phyloP scores from a whole-genome alignment of 1,284 basidiomycete species.

The Afroboletus lepidellus region DNA sequence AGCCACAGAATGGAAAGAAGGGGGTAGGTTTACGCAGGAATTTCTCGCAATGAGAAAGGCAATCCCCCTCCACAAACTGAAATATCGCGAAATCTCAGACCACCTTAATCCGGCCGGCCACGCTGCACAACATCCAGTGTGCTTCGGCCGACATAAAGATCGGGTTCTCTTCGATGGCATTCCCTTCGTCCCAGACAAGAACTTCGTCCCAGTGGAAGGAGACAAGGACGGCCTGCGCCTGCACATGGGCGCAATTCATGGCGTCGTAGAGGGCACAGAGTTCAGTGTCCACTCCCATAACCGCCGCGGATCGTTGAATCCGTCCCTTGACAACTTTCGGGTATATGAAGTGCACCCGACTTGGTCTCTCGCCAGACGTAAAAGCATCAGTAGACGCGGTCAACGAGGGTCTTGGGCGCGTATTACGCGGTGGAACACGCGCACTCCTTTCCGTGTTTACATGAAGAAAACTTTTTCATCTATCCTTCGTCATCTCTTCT shows the following conservation, averaged over 20 bases:
- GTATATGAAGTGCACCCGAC: constrained; percentile 54
- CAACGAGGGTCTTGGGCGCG: constrained; percentile 52
- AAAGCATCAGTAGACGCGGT: constrained; percentile 34
- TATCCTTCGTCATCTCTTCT: constrained; percentile 39
- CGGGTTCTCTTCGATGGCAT: constrained; percentile 55
- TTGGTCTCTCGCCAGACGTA: constrained; percentile 52
- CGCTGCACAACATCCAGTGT: constrained; percentile 47
- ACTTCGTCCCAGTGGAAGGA: constrained; percentile 44
- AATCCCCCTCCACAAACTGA: constrained; percentile 50
- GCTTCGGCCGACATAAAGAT: constrained; percentile 46
- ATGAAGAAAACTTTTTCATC: constrained; percentile 39
- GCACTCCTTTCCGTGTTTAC: constrained; percentile 47
- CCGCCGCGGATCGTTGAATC: constrained; percentile 53
- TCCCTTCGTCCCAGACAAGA: constrained; percentile 50
- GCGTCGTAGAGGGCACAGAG: constrained; percentile 57
- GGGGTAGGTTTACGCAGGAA: constrained; percentile 56
- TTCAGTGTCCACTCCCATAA: constrained; percentile 62
- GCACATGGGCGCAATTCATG: constrained; percentile 57
- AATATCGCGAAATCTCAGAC: constrained; percentile 49
- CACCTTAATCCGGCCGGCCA: constrained; percentile 37
- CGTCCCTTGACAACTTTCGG: constrained; percentile 46
- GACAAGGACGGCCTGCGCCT: constrained; percentile 44
- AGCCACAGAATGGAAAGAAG: constrained; percentile 57
- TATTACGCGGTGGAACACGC: constrained; percentile 55
- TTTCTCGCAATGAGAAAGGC: constrained; percentile 47